Evolutionary conservation across 331 rosid genomes (phyloP).

Genomic region (Quercus lobata): DNA sequence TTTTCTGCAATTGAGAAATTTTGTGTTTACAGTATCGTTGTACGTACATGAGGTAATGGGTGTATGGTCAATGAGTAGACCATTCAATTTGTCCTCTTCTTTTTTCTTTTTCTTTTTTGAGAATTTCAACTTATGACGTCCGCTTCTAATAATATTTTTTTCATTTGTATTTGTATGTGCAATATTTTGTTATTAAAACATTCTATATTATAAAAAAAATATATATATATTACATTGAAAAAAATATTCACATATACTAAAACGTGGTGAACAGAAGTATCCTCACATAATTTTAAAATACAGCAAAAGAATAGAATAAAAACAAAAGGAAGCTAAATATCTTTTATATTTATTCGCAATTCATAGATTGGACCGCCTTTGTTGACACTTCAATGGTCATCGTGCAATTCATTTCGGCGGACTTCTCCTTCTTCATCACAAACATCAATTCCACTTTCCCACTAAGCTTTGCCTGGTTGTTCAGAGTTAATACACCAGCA

Average conservation of each 20-base stretch:
- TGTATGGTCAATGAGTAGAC: too few species aligned
- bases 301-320: background rate
- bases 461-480: conserved; percentile 21
- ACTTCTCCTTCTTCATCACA: conserved; percentile 30
- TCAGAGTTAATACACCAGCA: conserved; percentile 27
- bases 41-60: too few species aligned
- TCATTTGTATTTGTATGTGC: too few species aligned
- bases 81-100: too few species aligned
- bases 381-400: conserved; percentile 16
- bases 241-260: too few species aligned
- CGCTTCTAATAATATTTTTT: too few species aligned
- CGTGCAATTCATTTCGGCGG: conserved; percentile 42
- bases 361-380: background rate
- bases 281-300: background rate
- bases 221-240: too few species aligned
- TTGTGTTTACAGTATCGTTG: too few species aligned
- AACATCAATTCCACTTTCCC: conserved; percentile 44
- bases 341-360: conserved; percentile 17
- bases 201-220: too few species aligned
- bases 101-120: accelerated
- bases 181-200: too few species aligned
- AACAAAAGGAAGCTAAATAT: background rate
- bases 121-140: too few species aligned
- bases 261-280: background rate
- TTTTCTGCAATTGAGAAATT: too few species aligned